phyloP scores from a whole-genome alignment of 2,329 filamentous ascomycete species.

The Cucurbitaria berberidis region DNA sequence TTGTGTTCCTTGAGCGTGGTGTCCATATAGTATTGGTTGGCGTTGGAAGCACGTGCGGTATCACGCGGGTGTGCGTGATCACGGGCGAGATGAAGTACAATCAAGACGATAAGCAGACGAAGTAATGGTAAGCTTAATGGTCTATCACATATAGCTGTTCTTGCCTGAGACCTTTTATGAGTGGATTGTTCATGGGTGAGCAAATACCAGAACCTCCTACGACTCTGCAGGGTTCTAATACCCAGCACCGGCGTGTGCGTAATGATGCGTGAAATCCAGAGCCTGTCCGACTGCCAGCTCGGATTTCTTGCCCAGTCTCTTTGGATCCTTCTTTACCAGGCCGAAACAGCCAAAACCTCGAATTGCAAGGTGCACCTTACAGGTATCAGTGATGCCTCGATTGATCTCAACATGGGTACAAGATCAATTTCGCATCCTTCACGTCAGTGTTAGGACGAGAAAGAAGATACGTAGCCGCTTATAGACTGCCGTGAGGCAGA shows the following conservation, averaged over 20 bases:
- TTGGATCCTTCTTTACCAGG: conserved; percentile 53
- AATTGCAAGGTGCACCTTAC: conserved; percentile 44
- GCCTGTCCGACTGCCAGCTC: conserved; percentile 22
- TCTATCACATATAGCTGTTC: neutral
- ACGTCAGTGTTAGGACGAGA: conserved; percentile 49
- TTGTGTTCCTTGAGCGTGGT: conserved; percentile 1
- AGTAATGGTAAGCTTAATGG: neutral
- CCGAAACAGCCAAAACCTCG: too few relatives aligned
- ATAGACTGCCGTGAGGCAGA: conserved; percentile 31
- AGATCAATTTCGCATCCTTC: too few relatives aligned
- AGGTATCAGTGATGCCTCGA: conserved; percentile 47
- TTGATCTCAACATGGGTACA: conserved; percentile 37
- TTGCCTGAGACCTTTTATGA: neutral
- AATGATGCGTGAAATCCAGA: conserved; percentile 51
- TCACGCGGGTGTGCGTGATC: neutral
- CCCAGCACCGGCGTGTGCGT: conserved; percentile 57
- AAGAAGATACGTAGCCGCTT: conserved; percentile 49
- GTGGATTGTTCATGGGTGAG: too few relatives aligned
- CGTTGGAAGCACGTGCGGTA: conserved; percentile 2
- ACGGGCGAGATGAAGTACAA: conserved; percentile 1
- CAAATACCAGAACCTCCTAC: too few relatives aligned
- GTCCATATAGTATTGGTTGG: conserved; percentile 1
- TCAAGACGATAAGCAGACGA: neutral
- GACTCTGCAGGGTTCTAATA: conserved; percentile 26
- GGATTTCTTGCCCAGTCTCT: conserved; percentile 49